A percentile compares a stretch with the other conserved stretches of the same genome.
Evolutionary conservation across 192 early-diverging fungal species (phyloP).

Genomic region (Linnemannia schmuckeri): DNA sequence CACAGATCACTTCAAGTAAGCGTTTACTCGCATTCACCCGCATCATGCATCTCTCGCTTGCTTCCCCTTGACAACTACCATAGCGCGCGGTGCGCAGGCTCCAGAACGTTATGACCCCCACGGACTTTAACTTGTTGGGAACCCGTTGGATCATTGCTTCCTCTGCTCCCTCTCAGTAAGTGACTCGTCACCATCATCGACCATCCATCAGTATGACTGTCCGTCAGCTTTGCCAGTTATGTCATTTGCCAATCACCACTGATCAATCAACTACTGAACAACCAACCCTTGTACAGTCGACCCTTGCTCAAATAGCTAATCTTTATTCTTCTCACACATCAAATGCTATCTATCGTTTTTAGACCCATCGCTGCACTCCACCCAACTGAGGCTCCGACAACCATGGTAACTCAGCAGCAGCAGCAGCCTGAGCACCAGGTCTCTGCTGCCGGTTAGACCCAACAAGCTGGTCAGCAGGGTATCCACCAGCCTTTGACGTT

Average conservation of each 20-base stretch:
- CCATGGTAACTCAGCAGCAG: not conserved
- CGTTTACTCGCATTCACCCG: too few species aligned
- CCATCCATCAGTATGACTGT: not conserved
- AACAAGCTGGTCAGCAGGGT: not conserved
- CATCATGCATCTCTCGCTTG: not conserved
- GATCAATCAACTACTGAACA: not conserved
- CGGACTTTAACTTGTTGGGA: constrained; percentile 2
- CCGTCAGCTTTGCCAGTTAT: not conserved
- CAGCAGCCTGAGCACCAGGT: not conserved
- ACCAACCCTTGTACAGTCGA: too few species aligned
- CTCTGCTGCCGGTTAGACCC: not conserved
- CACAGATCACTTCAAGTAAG: too few species aligned
- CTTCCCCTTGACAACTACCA: not conserved
- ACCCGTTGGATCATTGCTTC: not conserved
- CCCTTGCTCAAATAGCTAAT: too few species aligned
- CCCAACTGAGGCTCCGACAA: not conserved
- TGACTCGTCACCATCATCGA: not conserved
- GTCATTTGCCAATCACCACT: not conserved
- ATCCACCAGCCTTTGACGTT: not conserved
- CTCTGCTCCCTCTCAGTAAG: not conserved
- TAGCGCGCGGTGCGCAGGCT: not conserved
- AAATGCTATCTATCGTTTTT: too few species aligned
- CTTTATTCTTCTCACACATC: not conserved
- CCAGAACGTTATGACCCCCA: not conserved
- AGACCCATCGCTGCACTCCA: not conserved